These are phyloP conservation scores for Globisporangium nagaii DNA, from an alignment of 352 stramenopile genomes.

Conservation along the genomic window DNA sequence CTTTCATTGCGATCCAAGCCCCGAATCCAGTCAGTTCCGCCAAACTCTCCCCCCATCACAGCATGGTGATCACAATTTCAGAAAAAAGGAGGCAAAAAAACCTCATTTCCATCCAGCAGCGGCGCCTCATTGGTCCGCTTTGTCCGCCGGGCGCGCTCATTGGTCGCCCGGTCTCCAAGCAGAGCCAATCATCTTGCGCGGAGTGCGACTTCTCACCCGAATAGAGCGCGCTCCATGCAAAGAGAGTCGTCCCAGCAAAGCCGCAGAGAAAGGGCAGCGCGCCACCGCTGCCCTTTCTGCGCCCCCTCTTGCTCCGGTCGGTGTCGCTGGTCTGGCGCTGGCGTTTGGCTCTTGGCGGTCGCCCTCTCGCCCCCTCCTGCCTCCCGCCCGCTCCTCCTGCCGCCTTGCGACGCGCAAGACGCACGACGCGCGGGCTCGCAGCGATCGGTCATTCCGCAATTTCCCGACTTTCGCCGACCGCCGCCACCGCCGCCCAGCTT, in stretches of 20 bases:
- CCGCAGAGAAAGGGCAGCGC: not conserved
- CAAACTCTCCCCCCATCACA: not conserved
- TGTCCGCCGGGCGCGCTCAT: not conserved
- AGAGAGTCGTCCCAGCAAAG: too few species aligned
- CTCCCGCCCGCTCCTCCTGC: too few species aligned
- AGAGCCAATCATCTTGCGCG: not conserved
- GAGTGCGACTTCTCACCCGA: not conserved
- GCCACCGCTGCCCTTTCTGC: too few species aligned
- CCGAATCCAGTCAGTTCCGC: not conserved
- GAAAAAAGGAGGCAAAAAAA: not conserved
- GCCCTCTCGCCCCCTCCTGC: too few species aligned
- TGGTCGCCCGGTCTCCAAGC: not conserved
- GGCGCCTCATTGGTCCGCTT: not conserved
- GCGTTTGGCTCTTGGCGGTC: too few species aligned
- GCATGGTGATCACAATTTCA: not conserved
- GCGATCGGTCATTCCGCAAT: slow-evolving; percentile 54
- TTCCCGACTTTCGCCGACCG: slow-evolving; percentile 41
- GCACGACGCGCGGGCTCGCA: not conserved
- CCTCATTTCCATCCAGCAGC: not conserved
- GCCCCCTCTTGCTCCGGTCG: too few species aligned
- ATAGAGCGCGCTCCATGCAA: too few species aligned
- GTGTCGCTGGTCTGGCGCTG: too few species aligned
- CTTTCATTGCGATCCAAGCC: not conserved
- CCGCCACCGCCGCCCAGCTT: slow-evolving; percentile 2
- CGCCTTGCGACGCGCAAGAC: not conserved